Conservation (phyloP, 2,329 filamentous ascomycete genomes). For the Penicillium sp. region DNA sequence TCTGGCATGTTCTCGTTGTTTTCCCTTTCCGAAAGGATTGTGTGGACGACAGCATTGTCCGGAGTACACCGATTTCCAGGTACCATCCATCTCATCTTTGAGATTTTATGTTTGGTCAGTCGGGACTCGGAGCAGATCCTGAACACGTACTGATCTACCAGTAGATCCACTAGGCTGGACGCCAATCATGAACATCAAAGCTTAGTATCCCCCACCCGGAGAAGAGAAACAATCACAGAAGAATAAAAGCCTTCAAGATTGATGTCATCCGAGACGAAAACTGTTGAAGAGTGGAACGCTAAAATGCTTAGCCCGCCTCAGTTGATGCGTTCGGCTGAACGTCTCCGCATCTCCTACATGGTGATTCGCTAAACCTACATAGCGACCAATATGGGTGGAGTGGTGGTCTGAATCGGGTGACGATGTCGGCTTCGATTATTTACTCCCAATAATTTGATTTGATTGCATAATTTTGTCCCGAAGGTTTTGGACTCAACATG, state of each 20-base stretch:
- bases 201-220: background rate
- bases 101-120: conserved; percentile 1
- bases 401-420: conserved; percentile 16
- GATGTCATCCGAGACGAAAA: conserved; percentile 27
- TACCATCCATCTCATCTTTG: no score
- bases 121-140: background rate
- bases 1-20: background rate
- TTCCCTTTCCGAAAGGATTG: background rate
- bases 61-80: no score
- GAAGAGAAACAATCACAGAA: background rate
- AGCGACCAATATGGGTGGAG: conserved; percentile 9
- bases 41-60: no score
- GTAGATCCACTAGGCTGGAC: background rate
- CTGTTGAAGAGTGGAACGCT: conserved; percentile 8
- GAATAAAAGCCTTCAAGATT: conserved; percentile 6
- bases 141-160: background rate
- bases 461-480: background rate
- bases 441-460: no score
- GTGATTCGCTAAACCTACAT: conserved; percentile 16
- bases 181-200: background rate
- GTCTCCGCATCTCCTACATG: conserved; percentile 18
- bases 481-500: background rate
- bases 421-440: conserved; percentile 8
- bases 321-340: conserved; percentile 31
- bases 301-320: conserved; percentile 33